Evolutionary conservation across 371 early-diverging fungal genomes (phyloP).

Genomic region (Apophysomyces ossiformis): DNA sequence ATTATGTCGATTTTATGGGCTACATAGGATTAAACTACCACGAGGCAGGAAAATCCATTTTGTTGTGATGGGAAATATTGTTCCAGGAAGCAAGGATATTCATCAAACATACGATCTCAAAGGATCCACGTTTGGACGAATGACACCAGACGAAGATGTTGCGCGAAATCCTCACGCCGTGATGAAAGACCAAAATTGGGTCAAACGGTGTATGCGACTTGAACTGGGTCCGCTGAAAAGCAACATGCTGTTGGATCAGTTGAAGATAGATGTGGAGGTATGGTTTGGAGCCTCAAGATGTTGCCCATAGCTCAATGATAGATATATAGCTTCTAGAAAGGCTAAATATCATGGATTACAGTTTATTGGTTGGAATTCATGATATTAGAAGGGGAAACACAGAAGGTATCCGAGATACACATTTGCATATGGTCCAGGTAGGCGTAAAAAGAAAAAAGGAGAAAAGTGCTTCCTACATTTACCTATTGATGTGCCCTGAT

Average conservation of each 20-base stretch:
- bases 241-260: constrained; percentile 76
- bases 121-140: constrained; percentile 91
- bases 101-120: constrained; percentile 96
- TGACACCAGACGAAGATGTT: constrained; percentile 76
- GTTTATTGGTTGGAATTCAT: constrained; percentile 91
- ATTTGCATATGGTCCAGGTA: constrained; percentile 80
- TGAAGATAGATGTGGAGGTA: constrained; percentile 79
- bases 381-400: constrained; percentile 82
- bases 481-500: not conserved
- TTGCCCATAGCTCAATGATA: not conserved
- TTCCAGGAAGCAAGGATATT: constrained; percentile 95
- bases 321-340: constrained; percentile 60
- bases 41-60: constrained; percentile 94
- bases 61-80: constrained; percentile 98
- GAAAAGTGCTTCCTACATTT: not conserved
- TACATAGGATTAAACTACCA: constrained; percentile 95
- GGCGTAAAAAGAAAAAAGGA: constrained; percentile 1
- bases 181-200: constrained; percentile 96
- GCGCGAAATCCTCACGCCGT: constrained; percentile 78
- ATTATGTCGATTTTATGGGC: constrained; percentile 90
- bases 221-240: constrained; percentile 87
- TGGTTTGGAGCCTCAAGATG: not conserved
- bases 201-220: constrained; percentile 69
- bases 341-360: constrained; percentile 97
- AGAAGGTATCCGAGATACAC: constrained; percentile 85